phyloP scores from a whole-genome alignment of 495 filamentous ascomycete genomes.

The Tuber aestivum region DNA sequence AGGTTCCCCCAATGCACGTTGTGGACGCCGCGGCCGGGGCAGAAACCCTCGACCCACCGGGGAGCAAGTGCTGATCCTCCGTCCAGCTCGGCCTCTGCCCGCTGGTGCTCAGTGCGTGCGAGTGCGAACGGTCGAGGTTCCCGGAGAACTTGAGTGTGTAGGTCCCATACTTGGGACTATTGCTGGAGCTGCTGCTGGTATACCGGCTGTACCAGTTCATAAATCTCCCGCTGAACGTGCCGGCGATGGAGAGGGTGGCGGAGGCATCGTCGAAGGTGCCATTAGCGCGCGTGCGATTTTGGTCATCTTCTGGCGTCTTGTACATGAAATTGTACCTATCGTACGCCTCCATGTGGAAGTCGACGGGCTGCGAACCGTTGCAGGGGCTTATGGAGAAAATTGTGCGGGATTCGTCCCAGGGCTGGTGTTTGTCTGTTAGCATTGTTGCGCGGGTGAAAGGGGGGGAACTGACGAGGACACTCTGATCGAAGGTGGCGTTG shows the following conservation, averaged over 20 bases:
- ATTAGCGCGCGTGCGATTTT: constrained; percentile 13
- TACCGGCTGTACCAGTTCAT: background rate
- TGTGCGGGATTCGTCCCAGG: constrained; percentile 12
- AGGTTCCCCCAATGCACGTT: background rate
- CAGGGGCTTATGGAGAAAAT: constrained; percentile 10
- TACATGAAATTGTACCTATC: background rate
- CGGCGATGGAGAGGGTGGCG: constrained; percentile 6
- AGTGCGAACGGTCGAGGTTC: constrained; percentile 5
- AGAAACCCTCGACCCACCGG: background rate
- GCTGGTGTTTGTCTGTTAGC: background rate
- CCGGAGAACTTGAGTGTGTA: constrained; percentile 22
- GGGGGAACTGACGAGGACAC: background rate
- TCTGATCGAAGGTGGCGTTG: no score
- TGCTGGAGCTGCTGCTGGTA: background rate
- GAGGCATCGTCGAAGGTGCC: constrained; percentile 14
- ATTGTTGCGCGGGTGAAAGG: constrained; percentile 1
- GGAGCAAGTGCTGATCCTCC: background rate
- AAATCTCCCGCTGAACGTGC: constrained; percentile 13
- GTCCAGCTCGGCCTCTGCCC: constrained; percentile 12
- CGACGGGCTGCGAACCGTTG: constrained; percentile 4
- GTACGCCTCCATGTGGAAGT: constrained; percentile 16
- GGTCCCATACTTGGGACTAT: constrained; percentile 6
- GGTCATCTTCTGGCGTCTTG: background rate
- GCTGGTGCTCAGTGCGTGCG: constrained; percentile 16
- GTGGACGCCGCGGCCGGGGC: background rate